Base-by-base conservation (phyloP, 345 rosid species). In the Mercurialis annua region DNA sequence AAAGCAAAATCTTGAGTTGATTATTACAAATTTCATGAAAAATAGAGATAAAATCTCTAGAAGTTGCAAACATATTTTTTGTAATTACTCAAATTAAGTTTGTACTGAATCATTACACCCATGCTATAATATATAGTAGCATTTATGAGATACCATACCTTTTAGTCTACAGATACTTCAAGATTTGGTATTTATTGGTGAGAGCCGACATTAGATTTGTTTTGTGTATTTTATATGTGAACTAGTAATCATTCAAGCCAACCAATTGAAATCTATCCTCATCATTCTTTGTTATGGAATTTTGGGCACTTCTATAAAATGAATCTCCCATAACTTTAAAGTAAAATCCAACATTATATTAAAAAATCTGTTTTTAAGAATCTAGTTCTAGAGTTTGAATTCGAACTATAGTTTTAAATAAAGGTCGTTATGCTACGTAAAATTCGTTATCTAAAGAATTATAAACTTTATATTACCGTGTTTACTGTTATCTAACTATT, bases 201-300 rank as follows among this genome's bases (percentile, higher is more conserved):
- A 40, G n/a, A 23, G 64, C 64, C 49, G 64, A 62, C 52, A 62
- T 27, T 62, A 16, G 38, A 24, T 62, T 16, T 62, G 15, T 26
- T 40, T 40, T 16, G 0, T 17, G 17, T 31, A 18, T 57, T 15
- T 15, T 10, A 61, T 36, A 10, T 51, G 24, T 8, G 11, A 11
- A 26, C 14, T 20, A 12, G 17, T 49, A 72, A 77, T 77, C 71
- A 77, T 77, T 64, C 44, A 69, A 47, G 44, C 68, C 65, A 69
- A 49, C 58, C 58, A 16, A 15, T 44, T n/a, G 23, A 16, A 36
- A 69, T 26, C 42, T 42, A 59, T 65, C 20, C 62, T 43, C 59
- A 71, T 70, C 50, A 67, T 71, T 67, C 43, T 33, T 46, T 62
- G 24, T 10, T 27, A 24, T 10, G 59, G 69, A 47, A 44, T 50